Percentiles rank a stretch among this genome's conserved stretches.
These are phyloP conservation scores for Linum usitatissimum DNA, from an alignment of 345 rosid species.

Conservation along the genomic window DNA sequence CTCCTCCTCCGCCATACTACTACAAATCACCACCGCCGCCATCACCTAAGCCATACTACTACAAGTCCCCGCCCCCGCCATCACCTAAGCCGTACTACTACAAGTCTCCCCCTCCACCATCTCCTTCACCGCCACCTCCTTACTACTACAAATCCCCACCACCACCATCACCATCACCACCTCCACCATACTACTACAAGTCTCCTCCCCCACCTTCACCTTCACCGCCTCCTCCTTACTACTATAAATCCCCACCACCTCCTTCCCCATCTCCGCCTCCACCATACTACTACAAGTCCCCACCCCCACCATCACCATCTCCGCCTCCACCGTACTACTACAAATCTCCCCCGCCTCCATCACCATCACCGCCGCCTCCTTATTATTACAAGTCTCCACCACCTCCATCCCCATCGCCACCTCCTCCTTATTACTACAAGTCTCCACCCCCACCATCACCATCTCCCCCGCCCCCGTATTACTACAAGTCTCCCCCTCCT, in stretches of 20 bases:
- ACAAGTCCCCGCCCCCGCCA: slow-evolving; percentile 14
- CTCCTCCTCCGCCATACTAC: slow-evolving; percentile 17
- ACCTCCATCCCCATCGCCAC: slow-evolving; percentile 28
- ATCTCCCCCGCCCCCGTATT: slow-evolving; percentile 10
- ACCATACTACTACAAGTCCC: slow-evolving; percentile 21
- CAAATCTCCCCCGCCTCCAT: slow-evolving; percentile 34
- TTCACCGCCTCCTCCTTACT: slow-evolving; percentile 11
- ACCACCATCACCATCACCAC: slow-evolving; percentile 6
- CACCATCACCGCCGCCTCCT: slow-evolving; percentile 10
- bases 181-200: slow-evolving; percentile 14
- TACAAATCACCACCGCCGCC: slow-evolving; percentile 30
- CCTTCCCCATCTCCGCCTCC: slow-evolving; percentile 15
- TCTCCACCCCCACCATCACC: slow-evolving; percentile 26
- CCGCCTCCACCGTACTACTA: slow-evolving; percentile 24
- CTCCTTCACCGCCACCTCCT: neutral
- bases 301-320: slow-evolving; percentile 17
- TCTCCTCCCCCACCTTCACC: slow-evolving; percentile 26
- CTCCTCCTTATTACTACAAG: slow-evolving; percentile 15
- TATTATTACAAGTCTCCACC: slow-evolving; percentile 13
- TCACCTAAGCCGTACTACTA: slow-evolving; percentile 11
- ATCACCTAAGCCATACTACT: neutral
- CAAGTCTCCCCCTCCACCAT: slow-evolving; percentile 33
- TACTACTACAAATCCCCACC: slow-evolving; percentile 16
- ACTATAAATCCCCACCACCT: slow-evolving; percentile 19
- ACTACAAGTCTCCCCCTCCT: slow-evolving; percentile 19